These are phyloP conservation scores for Aegilops tauschii DNA, from an alignment of 176 grass and related monocot species.

Conservation along the genomic window DNA sequence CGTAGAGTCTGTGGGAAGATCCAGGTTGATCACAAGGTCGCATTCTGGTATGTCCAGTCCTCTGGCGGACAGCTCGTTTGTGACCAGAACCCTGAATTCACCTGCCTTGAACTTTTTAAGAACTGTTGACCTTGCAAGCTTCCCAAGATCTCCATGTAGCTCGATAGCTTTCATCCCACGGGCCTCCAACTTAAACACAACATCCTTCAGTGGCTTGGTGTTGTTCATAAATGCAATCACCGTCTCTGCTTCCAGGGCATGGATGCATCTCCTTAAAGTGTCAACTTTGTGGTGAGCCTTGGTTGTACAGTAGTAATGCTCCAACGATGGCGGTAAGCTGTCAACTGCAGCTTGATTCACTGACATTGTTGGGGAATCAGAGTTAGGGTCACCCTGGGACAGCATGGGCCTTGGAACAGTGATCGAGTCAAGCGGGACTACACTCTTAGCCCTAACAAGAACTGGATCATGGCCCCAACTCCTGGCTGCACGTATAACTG, in stretches of 20 bases:
- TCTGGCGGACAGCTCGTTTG: conserved; percentile 86
- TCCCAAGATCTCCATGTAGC: conserved; percentile 83
- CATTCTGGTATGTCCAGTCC: conserved; percentile 92
- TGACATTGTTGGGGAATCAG: conserved; percentile 32
- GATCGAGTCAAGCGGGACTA: conserved; percentile 65
- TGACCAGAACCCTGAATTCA: conserved; percentile 84
- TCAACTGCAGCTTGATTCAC: conserved; percentile 66
- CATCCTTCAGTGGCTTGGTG: conserved; percentile 91
- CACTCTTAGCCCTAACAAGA: conserved; percentile 82
- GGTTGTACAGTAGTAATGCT: conserved; percentile 83
- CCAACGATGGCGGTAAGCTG: conserved; percentile 77
- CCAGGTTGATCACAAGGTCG: conserved; percentile 94
- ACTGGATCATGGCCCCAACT: conserved; percentile 84
- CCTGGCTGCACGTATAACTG: conserved; percentile 80
- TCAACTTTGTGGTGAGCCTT: conserved; percentile 91
- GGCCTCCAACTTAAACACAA: conserved; percentile 89
- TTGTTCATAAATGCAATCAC: conserved; percentile 95
- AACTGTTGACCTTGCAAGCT: conserved; percentile 79
- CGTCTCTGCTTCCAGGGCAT: conserved; percentile 71
- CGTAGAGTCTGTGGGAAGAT: conserved; percentile 84
- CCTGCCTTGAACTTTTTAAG: conserved; percentile 84
- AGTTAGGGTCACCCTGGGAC: conserved; percentile 27
- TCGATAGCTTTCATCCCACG: conserved; percentile 83
- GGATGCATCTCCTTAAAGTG: conserved; percentile 80
- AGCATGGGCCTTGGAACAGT: conserved; percentile 41